phyloP scores from a whole-genome alignment of 495 filamentous ascomycete genomes.

The Penicillium chermesinum region DNA sequence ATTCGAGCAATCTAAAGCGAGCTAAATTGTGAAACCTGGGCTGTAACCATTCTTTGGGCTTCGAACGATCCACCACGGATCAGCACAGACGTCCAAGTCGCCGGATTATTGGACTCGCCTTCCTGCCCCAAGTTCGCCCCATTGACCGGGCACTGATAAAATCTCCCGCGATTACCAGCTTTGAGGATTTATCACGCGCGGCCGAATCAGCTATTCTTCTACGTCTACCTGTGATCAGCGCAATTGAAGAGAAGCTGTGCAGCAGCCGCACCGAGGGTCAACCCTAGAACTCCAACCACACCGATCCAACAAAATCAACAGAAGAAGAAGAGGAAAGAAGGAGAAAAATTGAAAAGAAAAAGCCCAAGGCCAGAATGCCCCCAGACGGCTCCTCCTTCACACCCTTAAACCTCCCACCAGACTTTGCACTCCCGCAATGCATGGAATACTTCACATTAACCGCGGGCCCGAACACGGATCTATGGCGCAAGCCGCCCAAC shows the following conservation, averaged over 20 bases:
- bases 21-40: constrained; percentile 7
- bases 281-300: neutral
- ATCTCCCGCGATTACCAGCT: neutral
- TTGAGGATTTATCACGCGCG: neutral
- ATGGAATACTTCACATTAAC: constrained; percentile 54
- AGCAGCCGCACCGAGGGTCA: neutral
- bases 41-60: constrained; percentile 5
- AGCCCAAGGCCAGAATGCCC: too few relatives aligned
- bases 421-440: constrained; percentile 44
- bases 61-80: constrained; percentile 5
- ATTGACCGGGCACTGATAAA: neutral
- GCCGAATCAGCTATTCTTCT: too few relatives aligned
- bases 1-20: neutral
- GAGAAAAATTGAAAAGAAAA: too few relatives aligned
- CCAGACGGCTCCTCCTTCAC: constrained; percentile 49
- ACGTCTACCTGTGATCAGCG: too few relatives aligned
- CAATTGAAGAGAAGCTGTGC: neutral
- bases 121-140: neutral
- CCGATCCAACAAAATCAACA: neutral
- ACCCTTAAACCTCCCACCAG: constrained; percentile 44
- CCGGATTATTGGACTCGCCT: neutral
- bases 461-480: constrained; percentile 52
- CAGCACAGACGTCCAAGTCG: constrained; percentile 8
- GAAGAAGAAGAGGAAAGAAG: too few relatives aligned
- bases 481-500: constrained; percentile 51